Base-by-base conservation (phyloP, 1,139 yeast species). In the Tardiomyces blankii region DNA sequence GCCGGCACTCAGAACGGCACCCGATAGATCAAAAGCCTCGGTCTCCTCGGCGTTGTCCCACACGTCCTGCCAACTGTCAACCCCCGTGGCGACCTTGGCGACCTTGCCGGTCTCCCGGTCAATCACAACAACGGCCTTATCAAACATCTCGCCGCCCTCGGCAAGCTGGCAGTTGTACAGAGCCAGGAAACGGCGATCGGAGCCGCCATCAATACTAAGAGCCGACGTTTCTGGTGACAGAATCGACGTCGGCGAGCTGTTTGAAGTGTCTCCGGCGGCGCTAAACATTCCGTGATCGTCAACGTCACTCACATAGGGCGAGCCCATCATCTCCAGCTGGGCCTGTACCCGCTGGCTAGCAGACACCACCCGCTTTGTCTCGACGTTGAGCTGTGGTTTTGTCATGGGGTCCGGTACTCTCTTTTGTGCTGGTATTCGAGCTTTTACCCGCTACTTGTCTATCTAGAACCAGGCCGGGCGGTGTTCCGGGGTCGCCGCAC, bases 1-100 rank as follows among this genome's bases (percentile, higher is more conserved):
- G 2, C 84, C 84, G 0, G 84, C 82, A 0, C 81, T 73, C 39
- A 78, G 53, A 39, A 75, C 67, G 32, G 64, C 61, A 5, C 79
- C 81, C 18, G 69, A 54, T 46, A 78, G 61, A 52, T 78, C 80
- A 23, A 78, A 60, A 3, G 61, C 59, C 42, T 61, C 61, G 19
- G 49, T 43, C 14, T 49, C 51, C 23, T 52, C 47, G 3, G 48
- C 44, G 18, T 53, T 35, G 39, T 43, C 44, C 25, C 25, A 21
- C 25, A 21, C 25, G 7, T 21, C 25, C 25, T 21, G 25, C 25
- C 25, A 21, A 7, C 25, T 21, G 18, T 18, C 50, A 3, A 51
- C 50, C n/a, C 56, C 55, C 6, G 58, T 51, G 32, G 62, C 60
- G n/a, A 48, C 51, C 38, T 56, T 54, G 18, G 69, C 62, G n/a